phyloP scores from a whole-genome alignment of 2,329 filamentous ascomycete genomes.

The Aspergillus ochraceoroseus region DNA sequence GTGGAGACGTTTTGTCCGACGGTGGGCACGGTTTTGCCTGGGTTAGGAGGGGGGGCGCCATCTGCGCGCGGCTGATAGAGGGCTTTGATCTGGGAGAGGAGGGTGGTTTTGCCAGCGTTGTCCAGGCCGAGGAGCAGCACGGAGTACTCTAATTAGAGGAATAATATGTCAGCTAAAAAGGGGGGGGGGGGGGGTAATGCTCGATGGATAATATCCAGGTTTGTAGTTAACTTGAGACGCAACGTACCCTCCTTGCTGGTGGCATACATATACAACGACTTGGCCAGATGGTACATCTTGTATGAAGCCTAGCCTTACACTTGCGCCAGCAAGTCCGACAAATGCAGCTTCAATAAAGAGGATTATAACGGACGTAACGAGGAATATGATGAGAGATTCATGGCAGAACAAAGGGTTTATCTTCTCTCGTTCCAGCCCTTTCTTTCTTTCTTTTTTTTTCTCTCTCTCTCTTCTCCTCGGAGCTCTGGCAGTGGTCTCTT shows the following conservation, averaged over 20 bases:
- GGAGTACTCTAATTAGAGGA: slow-evolving; percentile 68
- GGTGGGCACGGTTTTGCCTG: slow-evolving; percentile 86
- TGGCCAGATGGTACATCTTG: slow-evolving; percentile 89
- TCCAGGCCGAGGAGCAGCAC: slow-evolving; percentile 95
- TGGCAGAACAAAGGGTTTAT: slow-evolving; percentile 19
- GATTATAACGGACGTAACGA: slow-evolving; percentile 15
- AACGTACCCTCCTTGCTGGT: slow-evolving; percentile 87
- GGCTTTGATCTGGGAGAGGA: slow-evolving; percentile 92
- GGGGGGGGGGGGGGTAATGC: too few species aligned
- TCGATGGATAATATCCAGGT: too few species aligned
- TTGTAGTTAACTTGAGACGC: too few species aligned
- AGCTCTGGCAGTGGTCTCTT: not conserved
- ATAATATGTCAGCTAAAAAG: too few species aligned
- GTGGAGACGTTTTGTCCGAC: slow-evolving; percentile 96
- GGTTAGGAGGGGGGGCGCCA: slow-evolving; percentile 48
- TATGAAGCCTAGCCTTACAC: slow-evolving; percentile 20
- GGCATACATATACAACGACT: slow-evolving; percentile 88
- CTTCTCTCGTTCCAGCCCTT: slow-evolving; percentile 2
- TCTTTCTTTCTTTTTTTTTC: not conserved
- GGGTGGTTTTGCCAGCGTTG: slow-evolving; percentile 97
- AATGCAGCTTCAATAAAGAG: slow-evolving; percentile 14
- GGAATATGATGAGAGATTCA: slow-evolving; percentile 16
- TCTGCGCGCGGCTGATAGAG: slow-evolving; percentile 57
- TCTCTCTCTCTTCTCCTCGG: too few species aligned
- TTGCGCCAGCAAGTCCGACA: slow-evolving; percentile 15